phyloP scores from a whole-genome alignment of 352 stramenopile genomes.

The Phytophthora megakarya region DNA sequence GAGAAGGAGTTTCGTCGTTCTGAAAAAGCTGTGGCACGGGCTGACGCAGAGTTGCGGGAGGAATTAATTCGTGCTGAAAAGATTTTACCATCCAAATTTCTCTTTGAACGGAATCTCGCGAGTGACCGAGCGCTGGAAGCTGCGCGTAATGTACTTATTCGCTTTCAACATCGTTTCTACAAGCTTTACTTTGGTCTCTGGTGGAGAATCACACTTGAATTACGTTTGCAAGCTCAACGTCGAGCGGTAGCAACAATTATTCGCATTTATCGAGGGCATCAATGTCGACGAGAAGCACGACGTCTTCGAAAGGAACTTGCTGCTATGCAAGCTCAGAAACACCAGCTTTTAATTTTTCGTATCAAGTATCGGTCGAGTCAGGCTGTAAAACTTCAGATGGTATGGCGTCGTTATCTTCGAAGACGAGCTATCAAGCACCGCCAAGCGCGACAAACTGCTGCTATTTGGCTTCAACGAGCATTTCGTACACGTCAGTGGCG shows the following conservation, averaged over 20 bases:
- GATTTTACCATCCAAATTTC: conserved; percentile 53
- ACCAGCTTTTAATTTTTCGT: conserved; percentile 43
- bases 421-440: conserved; percentile 24
- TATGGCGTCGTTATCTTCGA: conserved; percentile 47
- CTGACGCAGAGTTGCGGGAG: conserved; percentile 28
- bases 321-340: conserved; percentile 32
- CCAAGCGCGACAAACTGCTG: conserved; percentile 33
- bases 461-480: conserved; percentile 37
- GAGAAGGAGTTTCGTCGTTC: conserved; percentile 31
- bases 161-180: conserved; percentile 64
- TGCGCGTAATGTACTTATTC: conserved; percentile 44
- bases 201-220: conserved; percentile 21
- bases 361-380: conserved; percentile 52
- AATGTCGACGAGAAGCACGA: conserved; percentile 31
- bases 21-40: conserved; percentile 34
- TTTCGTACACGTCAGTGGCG: conserved; percentile 46
- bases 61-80: conserved; percentile 40
- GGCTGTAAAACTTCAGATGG: conserved; percentile 54
- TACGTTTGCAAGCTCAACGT: conserved; percentile 38
- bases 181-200: conserved; percentile 49
- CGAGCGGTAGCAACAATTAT: conserved; percentile 38
- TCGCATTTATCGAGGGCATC: conserved; percentile 52
- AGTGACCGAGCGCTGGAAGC: conserved; percentile 49
- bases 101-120: conserved; percentile 64
- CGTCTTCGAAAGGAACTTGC: conserved; percentile 33